Evolutionary conservation across 1,139 yeast species (phyloP).

Genomic region (Debaryomyces fabryi): DNA sequence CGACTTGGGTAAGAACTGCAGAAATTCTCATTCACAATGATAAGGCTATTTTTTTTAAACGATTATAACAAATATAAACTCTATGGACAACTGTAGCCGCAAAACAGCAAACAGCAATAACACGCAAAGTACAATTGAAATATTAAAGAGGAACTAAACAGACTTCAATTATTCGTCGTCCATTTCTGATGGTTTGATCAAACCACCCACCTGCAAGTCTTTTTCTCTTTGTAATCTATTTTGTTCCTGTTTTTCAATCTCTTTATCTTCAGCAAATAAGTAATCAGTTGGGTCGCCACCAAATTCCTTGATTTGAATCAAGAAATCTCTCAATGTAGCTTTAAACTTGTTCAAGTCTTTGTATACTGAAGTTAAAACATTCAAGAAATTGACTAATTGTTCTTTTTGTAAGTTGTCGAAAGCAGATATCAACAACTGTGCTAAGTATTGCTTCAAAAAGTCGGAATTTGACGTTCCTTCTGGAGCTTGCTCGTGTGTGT

Average conservation of each 20-base stretch:
- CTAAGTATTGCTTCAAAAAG: constrained; percentile 80
- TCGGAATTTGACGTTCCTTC: constrained; percentile 81
- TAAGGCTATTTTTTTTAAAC: background rate
- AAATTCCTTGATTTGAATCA: constrained; percentile 91
- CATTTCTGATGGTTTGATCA: constrained; percentile 94
- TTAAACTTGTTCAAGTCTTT: constrained; percentile 76
- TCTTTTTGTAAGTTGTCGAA: constrained; percentile 87
- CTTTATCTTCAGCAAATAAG: constrained; percentile 92
- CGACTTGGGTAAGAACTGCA: constrained; percentile 14
- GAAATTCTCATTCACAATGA: background rate
- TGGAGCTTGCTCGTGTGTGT: constrained; percentile 72
- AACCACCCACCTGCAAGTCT: constrained; percentile 89
- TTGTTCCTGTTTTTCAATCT: constrained; percentile 71
- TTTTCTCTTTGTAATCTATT: constrained; percentile 72
- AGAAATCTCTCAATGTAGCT: constrained; percentile 89
- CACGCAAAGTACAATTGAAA: background rate
- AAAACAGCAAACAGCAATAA: background rate
- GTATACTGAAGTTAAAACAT: constrained; percentile 73
- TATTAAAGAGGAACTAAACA: background rate
- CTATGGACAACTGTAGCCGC: background rate
- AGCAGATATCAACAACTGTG: constrained; percentile 78
- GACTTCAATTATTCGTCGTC: constrained; percentile 52
- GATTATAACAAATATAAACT: background rate
- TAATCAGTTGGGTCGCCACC: constrained; percentile 96
- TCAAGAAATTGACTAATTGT: constrained; percentile 80